Percentiles rank a stretch among this genome's conserved stretches.
Conservation (phyloP, 768 basidiomycete genomes). For the Lactarius psammicola region DNA sequence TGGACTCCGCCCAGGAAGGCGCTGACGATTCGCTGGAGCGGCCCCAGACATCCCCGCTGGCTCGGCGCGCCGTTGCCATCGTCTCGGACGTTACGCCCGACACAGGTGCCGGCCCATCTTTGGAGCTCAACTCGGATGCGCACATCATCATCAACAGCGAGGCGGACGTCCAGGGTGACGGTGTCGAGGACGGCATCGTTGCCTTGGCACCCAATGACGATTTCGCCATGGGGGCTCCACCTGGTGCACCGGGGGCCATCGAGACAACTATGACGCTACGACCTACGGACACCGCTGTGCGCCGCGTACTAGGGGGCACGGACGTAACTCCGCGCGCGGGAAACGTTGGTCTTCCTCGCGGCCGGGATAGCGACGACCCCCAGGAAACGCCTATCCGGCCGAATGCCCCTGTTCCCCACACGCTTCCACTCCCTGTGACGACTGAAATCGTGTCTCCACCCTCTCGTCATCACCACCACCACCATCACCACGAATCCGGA, state of each 20-base stretch:
- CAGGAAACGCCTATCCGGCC: conserved; percentile 27
- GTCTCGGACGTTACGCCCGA: conserved; percentile 40
- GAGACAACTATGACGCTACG: conserved; percentile 34
- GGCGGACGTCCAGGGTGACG: conserved; percentile 45
- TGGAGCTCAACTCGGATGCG: conserved; percentile 46
- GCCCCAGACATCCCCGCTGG: conserved; percentile 34
- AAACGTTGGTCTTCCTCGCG: conserved; percentile 51
- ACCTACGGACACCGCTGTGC: conserved; percentile 25
- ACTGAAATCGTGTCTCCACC: conserved; percentile 24
- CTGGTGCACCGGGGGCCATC: conserved; percentile 85
- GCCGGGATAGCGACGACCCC: conserved; percentile 28
- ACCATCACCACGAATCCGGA: conserved; percentile 41
- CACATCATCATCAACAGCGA: conserved; percentile 54
- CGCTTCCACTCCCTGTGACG: conserved; percentile 25
- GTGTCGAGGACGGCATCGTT: conserved; percentile 75
- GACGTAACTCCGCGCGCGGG: conserved; percentile 63
- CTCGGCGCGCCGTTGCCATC: conserved; percentile 48
- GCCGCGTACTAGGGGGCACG: conserved; percentile 36
- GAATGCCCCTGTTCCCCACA: conserved; percentile 26
- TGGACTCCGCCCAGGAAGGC: conserved; percentile 36
- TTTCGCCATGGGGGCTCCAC: conserved; percentile 87
- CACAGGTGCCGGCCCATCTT: conserved; percentile 35
- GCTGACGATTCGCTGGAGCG: conserved; percentile 32
- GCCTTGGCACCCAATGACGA: conserved; percentile 80
- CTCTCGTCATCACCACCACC: conserved; percentile 35